Evolutionary conservation across 768 basidiomycete genomes (phyloP), one percentile per base, ranked within the genome.

Genomic region (Suillus subalutaceus): DNA sequence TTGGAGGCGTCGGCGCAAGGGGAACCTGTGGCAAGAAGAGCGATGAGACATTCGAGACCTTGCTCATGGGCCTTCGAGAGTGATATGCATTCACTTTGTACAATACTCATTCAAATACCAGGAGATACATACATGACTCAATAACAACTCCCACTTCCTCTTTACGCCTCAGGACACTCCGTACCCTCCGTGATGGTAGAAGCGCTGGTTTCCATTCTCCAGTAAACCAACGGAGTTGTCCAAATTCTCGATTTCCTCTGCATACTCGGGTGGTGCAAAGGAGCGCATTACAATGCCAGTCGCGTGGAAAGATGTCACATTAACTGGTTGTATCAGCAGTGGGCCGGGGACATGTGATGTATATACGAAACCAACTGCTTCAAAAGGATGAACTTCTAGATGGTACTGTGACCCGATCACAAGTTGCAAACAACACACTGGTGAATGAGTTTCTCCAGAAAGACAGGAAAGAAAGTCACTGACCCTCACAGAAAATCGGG

Each of bases 21-120:
- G 84, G 81, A 7, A 82, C 81, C 6, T 38, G 70, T 16, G 37
- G 68, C 4, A 75, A 75, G 32, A 91, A 90, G 71, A 77, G 79
- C 16, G 90, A 93, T 67, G 89, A 91, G 61, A 86, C 85, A 8
- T 93, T 93, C 65, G 91, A 94, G 73, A 83, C 79, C n/a, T 71
- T 93, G 30, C 75, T 93, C 61, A 82, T 82, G 81, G 62, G 60
- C 2, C 67, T 82, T 66, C 74, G 67, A 23, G 20, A 48, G 58
- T 52, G 56, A 48, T 52, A 38, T 10, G 41, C 23, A 23, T 23
- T 55, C 30, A 16, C 6, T 62, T 60, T 18, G n/a, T 41, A 16
- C 32, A 9, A n/a, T 2, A 38, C 40, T 38, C 23, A 30, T 18
- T 63, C 43, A 23, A n/a, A 53, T 38, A 40, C 23, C 37, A 58